These are phyloP conservation scores for Tolypocladium tropicale DNA, from an alignment of 2,329 filamentous ascomycete genomes.

Conservation along the genomic window DNA sequence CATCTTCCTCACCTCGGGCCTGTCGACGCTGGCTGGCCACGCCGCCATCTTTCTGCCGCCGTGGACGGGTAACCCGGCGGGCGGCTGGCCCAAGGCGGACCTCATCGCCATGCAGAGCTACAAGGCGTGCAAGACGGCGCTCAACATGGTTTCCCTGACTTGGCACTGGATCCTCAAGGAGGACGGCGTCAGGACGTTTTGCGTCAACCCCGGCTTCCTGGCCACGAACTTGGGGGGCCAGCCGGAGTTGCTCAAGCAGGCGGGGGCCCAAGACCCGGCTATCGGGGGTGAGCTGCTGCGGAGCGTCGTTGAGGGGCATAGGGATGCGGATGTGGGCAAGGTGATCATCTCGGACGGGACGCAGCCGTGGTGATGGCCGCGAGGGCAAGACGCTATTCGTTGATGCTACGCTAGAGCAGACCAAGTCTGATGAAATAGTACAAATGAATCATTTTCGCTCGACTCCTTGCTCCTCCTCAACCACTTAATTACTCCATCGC, in stretches of 20 bases:
- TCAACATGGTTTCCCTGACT: constrained; percentile 25
- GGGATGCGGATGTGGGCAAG: constrained; percentile 29
- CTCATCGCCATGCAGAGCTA: constrained; percentile 21
- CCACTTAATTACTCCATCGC: not conserved
- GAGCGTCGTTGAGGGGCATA: constrained; percentile 29
- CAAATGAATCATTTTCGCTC: not conserved
- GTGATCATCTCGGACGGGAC: constrained; percentile 18
- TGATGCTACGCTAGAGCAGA: not conserved
- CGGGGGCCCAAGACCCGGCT: constrained; percentile 22
- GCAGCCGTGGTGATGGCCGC: constrained; percentile 18
- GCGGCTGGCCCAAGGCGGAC: constrained; percentile 42
- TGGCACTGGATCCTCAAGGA: constrained; percentile 32
- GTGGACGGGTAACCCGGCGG: constrained; percentile 12
- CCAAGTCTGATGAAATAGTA: not conserved
- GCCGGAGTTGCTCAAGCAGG: constrained; percentile 18
- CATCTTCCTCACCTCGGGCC: constrained; percentile 36
- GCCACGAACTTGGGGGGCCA: constrained; percentile 32
- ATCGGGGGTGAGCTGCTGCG: constrained; percentile 26
- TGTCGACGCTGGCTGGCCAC: constrained; percentile 25
- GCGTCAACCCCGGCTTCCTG: constrained; percentile 36
- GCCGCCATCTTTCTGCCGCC: constrained; percentile 13
- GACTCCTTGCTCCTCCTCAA: not conserved
- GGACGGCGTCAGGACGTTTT: constrained; percentile 40
- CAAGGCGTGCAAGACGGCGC: constrained; percentile 13
- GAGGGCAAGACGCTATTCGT: not conserved